Evolutionary conservation across 176 grass and related monocot genomes (phyloP), one percentile per base, ranked within the genome.

Genomic region (Leersia perrieri): DNA sequence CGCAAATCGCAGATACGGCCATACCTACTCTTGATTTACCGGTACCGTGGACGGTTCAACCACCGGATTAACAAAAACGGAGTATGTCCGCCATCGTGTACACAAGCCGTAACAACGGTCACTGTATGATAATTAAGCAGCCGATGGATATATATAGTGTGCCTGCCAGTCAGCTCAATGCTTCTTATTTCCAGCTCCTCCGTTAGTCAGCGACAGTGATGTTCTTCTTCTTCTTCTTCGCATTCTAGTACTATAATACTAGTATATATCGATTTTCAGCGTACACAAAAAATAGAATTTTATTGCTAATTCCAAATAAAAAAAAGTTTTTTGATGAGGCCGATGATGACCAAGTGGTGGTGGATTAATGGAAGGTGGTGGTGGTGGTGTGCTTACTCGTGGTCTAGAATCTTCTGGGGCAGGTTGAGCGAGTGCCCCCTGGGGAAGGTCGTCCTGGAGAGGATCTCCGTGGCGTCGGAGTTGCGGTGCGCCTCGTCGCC

Each of bases 401-500:
- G 91, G 49, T 87, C 80, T 64, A 89, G 84, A 68, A 93, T 89
- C 81, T 87, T 93, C 27, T 78, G 84, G 9, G 87, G 81, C 60
- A 87, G 33, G 81, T 81, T 71, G 61, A 87, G 66, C n/a, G 87
- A 70, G 74, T 76, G 84, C 27, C 84, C 80, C 7, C 67, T 31
- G 0, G 87, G 84, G 81, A 92, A 92, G 78, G 66, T 77, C 38
- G 91, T 89, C 80, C 91, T 78, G 16, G 80, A 29, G 13, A 92
- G 79, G 73, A 92, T 92, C 72, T 92, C 87, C 38, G 87, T 69
- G 47, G 84, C 87, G 81, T 92, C 76, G 66, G 91, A 74, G 88
- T 89, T 92, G 80, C 91, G 87, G 80, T 92, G 72, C 66, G 78
- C 87, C 87, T 89, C 91, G 74, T 92, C 91, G 39, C 84, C 87